Evolutionary conservation across 805 yeast species (phyloP), one percentile per base, ranked within the genome.

Genomic region (Zygosaccharomyces pseudorouxii): DNA sequence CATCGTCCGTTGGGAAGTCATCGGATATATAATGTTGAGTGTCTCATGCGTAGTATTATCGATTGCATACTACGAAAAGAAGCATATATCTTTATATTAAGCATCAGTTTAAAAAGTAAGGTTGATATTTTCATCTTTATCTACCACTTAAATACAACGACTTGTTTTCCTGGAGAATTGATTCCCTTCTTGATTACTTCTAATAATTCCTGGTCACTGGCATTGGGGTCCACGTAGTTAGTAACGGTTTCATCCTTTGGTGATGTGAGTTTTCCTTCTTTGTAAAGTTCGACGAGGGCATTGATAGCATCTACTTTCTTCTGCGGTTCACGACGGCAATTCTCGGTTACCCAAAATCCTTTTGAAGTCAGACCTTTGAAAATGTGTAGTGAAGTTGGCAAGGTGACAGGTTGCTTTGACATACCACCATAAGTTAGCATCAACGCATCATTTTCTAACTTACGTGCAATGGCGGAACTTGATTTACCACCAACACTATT

Each of bases 401-500:
- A 69, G n/a, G 80, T 78, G 9, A 93, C 95, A 1, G 99, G 99
- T 70, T 88, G 90, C 74, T 84, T 82, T 3, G 97, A 88, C 99
- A 93, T 93, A 33, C 96, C 98, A 29, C 99, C 99, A 63, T 93
- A 93, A 1, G 98, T 89, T 57, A 89, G 79, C 74, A 93, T 71
- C 42, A 82, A 77, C 1, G 93, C 96, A 57, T 86, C 80, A 12
- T 73, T 70, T 33, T 80, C 81, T 48, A 93, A 75, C 65, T 89
- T 92, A 56, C 97, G 77, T 8, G 96, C 92, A 57, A 93, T 75
- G 37, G 84, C 84, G 0, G 95, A 75, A 18, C 89, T 79, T 31
- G 89, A 84, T 51, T 84, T 78, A 29, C 99, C 99, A 47, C 99
- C 97, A 30, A 95, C 92, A 60, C 96, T 87, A 69, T 93, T 93